Evolutionary conservation across 169 alveolate species (phyloP).

Genomic region (Eimeria brunetti): DNA sequence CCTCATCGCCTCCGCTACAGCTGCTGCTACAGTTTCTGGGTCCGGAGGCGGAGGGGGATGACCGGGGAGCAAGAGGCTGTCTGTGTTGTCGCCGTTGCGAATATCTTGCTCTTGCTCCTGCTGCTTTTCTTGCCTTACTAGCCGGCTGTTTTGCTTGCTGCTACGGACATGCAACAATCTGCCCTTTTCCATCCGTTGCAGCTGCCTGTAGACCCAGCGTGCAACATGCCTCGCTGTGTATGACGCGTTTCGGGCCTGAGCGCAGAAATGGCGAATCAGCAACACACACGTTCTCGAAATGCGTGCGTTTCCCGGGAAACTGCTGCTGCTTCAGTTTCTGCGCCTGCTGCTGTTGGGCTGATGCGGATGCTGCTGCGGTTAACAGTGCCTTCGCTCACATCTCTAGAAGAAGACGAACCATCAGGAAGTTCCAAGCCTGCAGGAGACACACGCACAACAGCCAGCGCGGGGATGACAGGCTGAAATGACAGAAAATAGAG

Average conservation of each 20-base stretch:
- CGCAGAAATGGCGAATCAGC: background rate
- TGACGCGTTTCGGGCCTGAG: slow-evolving; percentile 48
- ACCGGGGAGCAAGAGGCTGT: slow-evolving; percentile 31
- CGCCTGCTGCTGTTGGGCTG: slow-evolving; percentile 13
- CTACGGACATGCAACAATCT: slow-evolving; percentile 16
- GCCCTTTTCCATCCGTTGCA: slow-evolving; percentile 51
- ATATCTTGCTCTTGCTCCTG: background rate
- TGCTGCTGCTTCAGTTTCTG: slow-evolving; percentile 11
- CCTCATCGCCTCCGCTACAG: background rate
- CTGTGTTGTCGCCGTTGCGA: background rate
- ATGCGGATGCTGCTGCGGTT: slow-evolving; percentile 11
- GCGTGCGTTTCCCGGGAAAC: background rate
- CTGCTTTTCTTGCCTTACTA: background rate
- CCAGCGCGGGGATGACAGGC: background rate
- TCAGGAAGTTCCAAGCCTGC: background rate
- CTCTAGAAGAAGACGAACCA: background rate
- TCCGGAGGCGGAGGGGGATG: slow-evolving; percentile 71
- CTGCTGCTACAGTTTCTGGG: slow-evolving; percentile 46
- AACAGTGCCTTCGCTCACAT: background rate
- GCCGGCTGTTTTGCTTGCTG: background rate
- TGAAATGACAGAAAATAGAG: background rate
- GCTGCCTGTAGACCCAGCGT: slow-evolving; percentile 67
- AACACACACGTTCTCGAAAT: background rate
- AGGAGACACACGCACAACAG: background rate
- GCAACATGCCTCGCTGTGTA: slow-evolving; percentile 63